These are phyloP conservation scores for Calamus simplicifolius DNA, from an alignment of 176 grass and related monocot species.

Conservation along the genomic window DNA sequence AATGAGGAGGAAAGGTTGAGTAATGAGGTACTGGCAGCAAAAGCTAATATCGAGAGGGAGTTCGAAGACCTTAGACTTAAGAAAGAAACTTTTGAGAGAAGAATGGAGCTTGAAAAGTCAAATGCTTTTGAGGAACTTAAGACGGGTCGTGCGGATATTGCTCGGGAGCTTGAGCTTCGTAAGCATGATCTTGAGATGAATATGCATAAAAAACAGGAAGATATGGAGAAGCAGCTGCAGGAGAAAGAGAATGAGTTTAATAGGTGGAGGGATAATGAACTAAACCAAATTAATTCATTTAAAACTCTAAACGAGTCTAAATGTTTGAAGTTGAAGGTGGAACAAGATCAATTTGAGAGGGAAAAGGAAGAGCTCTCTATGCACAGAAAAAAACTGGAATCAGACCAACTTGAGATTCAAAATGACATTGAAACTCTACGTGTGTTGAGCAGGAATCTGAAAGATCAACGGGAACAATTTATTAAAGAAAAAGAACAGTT, in stretches of 20 bases:
- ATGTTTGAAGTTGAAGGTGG: conserved; percentile 55
- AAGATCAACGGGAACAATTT: conserved; percentile 55
- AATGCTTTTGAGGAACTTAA: conserved; percentile 57
- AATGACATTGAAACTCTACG: conserved; percentile 74
- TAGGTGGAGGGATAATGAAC: conserved; percentile 45
- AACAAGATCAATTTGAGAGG: conserved; percentile 43
- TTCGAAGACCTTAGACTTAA: conserved; percentile 39
- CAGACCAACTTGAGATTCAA: conserved; percentile 63
- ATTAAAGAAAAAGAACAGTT: conserved; percentile 51
- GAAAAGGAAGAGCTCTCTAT: conserved; percentile 46
- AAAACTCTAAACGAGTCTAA: conserved; percentile 54
- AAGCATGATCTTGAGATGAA: conserved; percentile 77
- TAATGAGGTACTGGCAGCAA: conserved; percentile 34
- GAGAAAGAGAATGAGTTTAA: conserved; percentile 53
- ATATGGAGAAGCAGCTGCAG: conserved; percentile 64
- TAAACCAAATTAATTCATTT: conserved; percentile 53
- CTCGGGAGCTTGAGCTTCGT: conserved; percentile 51
- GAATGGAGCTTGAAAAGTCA: conserved; percentile 43
- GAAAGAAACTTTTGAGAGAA: conserved; percentile 50
- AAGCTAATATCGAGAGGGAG: conserved; percentile 39
- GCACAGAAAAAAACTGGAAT: conserved; percentile 57
- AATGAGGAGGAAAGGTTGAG: conserved; percentile 63
- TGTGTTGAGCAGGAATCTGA: conserved; percentile 49
- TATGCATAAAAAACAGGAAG: conserved; percentile 48
- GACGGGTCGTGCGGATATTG: conserved; percentile 48